phyloP scores from a whole-genome alignment of 2,329 filamentous ascomycete species.

The Aspergillus fijiensis region DNA sequence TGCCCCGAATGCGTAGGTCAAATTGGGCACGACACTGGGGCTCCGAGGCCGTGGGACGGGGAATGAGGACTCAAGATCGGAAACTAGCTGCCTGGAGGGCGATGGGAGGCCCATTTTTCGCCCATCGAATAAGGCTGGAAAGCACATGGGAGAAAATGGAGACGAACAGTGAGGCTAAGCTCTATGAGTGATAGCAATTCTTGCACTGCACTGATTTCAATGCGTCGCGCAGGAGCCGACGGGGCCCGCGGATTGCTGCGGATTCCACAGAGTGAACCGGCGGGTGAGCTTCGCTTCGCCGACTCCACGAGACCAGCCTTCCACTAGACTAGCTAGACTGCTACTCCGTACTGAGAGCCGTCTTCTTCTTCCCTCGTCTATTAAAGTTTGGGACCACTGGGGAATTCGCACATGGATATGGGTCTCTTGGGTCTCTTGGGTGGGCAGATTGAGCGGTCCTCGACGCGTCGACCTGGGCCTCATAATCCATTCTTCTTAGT shows the following conservation, averaged over 20 bases:
- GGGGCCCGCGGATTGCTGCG: not conserved
- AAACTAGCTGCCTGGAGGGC: not conserved
- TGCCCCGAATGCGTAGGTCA: not conserved
- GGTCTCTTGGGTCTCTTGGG: not conserved
- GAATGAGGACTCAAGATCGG: not conserved
- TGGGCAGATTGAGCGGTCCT: not conserved
- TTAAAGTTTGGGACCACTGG: constrained; percentile 18
- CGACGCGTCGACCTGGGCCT: not conserved
- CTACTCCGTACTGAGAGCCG: not conserved
- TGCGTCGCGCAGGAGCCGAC: not conserved
- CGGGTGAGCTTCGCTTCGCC: constrained; percentile 16
- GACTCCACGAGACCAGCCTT: constrained; percentile 16
- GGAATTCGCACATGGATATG: constrained; percentile 17
- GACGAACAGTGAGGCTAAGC: not conserved
- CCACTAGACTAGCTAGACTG: not conserved
- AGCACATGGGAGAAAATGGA: not conserved
- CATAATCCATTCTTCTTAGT: not conserved
- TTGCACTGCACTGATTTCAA: not conserved
- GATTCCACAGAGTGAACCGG: constrained; percentile 11
- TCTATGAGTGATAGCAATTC: not conserved
- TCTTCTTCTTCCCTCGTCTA: constrained; percentile 8
- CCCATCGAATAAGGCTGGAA: not conserved
- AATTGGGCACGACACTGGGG: not conserved
- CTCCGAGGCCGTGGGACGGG: not conserved
- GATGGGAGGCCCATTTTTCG: not conserved